These are phyloP conservation scores for Fagus crenata DNA, from an alignment of 306 rosid genomes.

Conservation along the genomic window DNA sequence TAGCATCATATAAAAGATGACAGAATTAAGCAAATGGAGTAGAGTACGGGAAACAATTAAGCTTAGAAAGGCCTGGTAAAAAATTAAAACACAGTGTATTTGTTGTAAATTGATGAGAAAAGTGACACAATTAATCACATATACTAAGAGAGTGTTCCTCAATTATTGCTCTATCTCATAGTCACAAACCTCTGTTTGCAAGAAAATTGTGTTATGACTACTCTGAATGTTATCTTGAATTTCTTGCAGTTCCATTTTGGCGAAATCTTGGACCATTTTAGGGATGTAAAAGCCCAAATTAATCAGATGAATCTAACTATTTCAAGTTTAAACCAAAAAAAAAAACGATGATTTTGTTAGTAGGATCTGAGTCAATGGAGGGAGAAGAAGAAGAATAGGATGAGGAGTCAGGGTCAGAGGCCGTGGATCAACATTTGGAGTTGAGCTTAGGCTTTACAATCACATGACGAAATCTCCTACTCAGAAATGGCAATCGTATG, in stretches of 20 bases:
- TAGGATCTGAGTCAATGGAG: constrained; percentile 56
- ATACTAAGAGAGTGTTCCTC: no score
- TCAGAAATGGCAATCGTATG: constrained; percentile 16
- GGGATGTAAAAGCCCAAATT: constrained; percentile 34
- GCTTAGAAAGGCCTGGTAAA: no score
- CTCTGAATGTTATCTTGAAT: constrained; percentile 88
- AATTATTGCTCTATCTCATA: no score
- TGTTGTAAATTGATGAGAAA: no score
- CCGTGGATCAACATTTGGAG: constrained; percentile 49
- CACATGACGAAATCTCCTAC: constrained; percentile 29
- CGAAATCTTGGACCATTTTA: constrained; percentile 82
- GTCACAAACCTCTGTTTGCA: constrained; percentile 77
- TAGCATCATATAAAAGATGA: no score
- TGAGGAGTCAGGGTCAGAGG: constrained; percentile 54
- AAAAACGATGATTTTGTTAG: constrained; percentile 39
- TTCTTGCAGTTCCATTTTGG: constrained; percentile 83
- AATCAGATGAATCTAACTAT: background rate
- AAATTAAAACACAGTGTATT: no score
- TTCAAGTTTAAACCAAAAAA: background rate
- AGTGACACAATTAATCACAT: no score
- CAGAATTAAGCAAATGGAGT: no score
- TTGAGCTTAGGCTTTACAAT: constrained; percentile 10
- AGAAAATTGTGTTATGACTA: constrained; percentile 85
- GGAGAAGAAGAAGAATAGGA: constrained; percentile 43
- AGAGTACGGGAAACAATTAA: no score